These are phyloP conservation scores for Cladosporium sp. DNA, from an alignment of 2,329 filamentous ascomycete genomes.

Conservation along the genomic window DNA sequence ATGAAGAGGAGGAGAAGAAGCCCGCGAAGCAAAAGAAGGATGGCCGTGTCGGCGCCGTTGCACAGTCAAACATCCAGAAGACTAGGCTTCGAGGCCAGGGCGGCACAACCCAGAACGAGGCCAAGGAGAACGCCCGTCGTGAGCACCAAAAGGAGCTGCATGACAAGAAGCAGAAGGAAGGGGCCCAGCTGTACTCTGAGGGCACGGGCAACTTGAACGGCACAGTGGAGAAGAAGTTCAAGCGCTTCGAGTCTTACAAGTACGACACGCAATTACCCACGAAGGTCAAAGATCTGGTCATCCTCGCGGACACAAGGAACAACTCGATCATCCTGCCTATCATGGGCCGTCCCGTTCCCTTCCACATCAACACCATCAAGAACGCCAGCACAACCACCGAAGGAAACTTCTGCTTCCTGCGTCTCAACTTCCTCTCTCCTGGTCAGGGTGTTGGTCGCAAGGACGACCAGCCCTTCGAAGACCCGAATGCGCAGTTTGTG, in stretches of 20 bases:
- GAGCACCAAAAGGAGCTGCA: constrained; percentile 91
- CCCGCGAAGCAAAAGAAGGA: constrained; percentile 85
- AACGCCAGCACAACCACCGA: constrained; percentile 98
- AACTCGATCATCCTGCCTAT: constrained; percentile 88
- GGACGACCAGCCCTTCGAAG: constrained; percentile 96
- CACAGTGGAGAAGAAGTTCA: constrained; percentile 95
- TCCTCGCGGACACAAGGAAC: constrained; percentile 88
- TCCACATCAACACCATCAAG: constrained; percentile 98
- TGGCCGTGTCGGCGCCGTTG: constrained; percentile 75
- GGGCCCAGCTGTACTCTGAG: constrained; percentile 78
- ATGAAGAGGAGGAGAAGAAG: constrained; percentile 80
- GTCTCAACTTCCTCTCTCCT: constrained; percentile 95
- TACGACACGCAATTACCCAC: constrained; percentile 87
- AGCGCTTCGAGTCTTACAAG: constrained; percentile 98
- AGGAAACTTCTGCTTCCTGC: constrained; percentile 85
- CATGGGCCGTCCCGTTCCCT: constrained; percentile 94
- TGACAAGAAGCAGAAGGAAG: constrained; percentile 82
- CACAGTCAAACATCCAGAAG: constrained; percentile 91
- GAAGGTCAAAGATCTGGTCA: constrained; percentile 76
- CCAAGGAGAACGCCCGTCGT: constrained; percentile 77
- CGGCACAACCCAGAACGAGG: constrained; percentile 81
- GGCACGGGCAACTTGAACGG: constrained; percentile 81
- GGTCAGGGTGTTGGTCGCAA: constrained; percentile 96
- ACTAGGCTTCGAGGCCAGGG: constrained; percentile 88
- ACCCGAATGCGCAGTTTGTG: constrained; percentile 91